These are phyloP conservation scores for Metschnikowia similis DNA, from an alignment of 805 yeast species.

Conservation along the genomic window DNA sequence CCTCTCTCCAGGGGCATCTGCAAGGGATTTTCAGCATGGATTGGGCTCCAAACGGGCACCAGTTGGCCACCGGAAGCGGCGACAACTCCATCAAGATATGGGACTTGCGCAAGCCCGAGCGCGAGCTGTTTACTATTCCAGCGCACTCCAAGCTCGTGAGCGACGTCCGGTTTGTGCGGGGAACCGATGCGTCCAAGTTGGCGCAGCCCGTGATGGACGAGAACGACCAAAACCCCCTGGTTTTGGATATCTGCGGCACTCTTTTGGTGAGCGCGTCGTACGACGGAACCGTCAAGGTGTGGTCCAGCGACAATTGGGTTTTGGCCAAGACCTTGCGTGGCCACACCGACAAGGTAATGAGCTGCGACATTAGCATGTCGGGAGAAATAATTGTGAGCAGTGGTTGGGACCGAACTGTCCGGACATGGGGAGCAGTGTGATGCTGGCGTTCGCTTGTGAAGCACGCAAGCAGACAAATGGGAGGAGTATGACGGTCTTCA, in stretches of 20 bases:
- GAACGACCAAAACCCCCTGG: conserved; percentile 25
- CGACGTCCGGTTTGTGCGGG: conserved; percentile 50
- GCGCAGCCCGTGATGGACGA: conserved; percentile 26
- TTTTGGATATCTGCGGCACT: conserved; percentile 36
- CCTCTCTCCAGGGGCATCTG: conserved; percentile 61
- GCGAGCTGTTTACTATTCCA: conserved; percentile 49
- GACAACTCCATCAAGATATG: conserved; percentile 79
- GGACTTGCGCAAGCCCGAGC: conserved; percentile 61
- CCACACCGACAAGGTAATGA: conserved; percentile 64
- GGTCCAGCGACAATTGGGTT: conserved; percentile 72
- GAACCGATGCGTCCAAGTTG: conserved; percentile 11
- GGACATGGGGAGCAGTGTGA: conserved; percentile 46
- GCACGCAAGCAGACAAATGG: no score
- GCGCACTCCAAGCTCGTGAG: conserved; percentile 75
- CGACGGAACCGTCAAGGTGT: conserved; percentile 58
- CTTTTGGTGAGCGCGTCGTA: conserved; percentile 61
- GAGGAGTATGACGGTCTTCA: no score
- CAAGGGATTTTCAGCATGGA: conserved; percentile 65
- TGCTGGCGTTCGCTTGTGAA: no score
- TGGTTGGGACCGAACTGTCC: conserved; percentile 84
- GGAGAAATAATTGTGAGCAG: conserved; percentile 50
- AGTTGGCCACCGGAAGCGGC: conserved; percentile 77
- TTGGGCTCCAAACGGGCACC: conserved; percentile 75
- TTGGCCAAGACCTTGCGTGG: conserved; percentile 50
- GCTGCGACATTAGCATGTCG: conserved; percentile 51